A percentile compares a stretch with the other conserved stretches of the same genome.
These are phyloP conservation scores for Phyllosticta ampelicida DNA, from an alignment of 2,329 filamentous ascomycete genomes.

Conservation along the genomic window DNA sequence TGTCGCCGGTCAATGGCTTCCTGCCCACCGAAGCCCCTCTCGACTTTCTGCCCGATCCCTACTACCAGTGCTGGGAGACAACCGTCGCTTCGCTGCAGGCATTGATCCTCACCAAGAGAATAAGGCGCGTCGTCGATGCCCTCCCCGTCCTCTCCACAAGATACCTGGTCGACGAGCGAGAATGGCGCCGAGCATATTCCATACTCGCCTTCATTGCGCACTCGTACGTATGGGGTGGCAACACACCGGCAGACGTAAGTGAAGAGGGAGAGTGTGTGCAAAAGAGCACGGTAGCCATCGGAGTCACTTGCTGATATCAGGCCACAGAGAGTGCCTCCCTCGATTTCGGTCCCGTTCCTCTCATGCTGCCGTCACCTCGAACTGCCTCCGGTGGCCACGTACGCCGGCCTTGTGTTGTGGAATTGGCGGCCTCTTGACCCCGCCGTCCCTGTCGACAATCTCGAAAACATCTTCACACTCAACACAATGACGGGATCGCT, in stretches of 20 bases:
- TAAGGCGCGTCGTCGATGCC: conserved; percentile 67
- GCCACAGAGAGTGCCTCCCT: conserved; percentile 55
- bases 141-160: conserved; percentile 76
- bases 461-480: conserved; percentile 81
- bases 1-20: conserved; percentile 60
- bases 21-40: conserved; percentile 73
- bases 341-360: conserved; percentile 74
- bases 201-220: conserved; percentile 72
- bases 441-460: conserved; percentile 67
- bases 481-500: conserved; percentile 87
- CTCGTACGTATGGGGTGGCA: conserved; percentile 81
- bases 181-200: conserved; percentile 84
- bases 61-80: conserved; percentile 93
- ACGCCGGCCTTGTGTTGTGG: conserved; percentile 86
- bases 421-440: conserved; percentile 91
- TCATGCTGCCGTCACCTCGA: conserved; percentile 68
- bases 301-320: conserved; percentile 1
- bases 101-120: conserved; percentile 71
- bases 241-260: conserved; percentile 58
- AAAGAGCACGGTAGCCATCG: neutral
- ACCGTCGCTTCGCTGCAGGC: conserved; percentile 77
- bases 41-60: conserved; percentile 70
- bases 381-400: conserved; percentile 85
- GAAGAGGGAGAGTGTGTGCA: too few species aligned
- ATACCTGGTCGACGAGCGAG: conserved; percentile 68